Percentiles rank a stretch among this genome's conserved stretches.
phyloP scores from a whole-genome alignment of 129 eudicot genomes.

The Saussurea involucrata region DNA sequence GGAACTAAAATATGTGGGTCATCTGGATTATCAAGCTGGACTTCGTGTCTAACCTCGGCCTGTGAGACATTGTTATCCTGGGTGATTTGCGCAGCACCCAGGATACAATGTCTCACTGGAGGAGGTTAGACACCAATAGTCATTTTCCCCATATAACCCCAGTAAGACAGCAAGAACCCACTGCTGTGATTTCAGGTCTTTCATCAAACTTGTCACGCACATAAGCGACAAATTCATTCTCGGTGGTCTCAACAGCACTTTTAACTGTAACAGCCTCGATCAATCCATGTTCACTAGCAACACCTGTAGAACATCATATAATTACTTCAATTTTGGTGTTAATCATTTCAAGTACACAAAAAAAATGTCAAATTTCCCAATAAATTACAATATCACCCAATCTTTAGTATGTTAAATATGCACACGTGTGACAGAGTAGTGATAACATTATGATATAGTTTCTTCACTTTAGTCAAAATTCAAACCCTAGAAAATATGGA shows the following conservation, averaged over 20 bases:
- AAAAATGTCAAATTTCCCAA: too few relatives aligned
- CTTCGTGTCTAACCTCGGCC: slow-evolving; percentile 19
- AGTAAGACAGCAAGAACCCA: slow-evolving; percentile 35
- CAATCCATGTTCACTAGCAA: neutral
- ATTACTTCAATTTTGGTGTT: too few relatives aligned
- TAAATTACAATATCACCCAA: too few relatives aligned
- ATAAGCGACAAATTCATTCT: slow-evolving; percentile 9
- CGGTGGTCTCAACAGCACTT: slow-evolving; percentile 14
- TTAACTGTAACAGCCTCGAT: slow-evolving; percentile 1
- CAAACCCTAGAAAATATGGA: too few relatives aligned
- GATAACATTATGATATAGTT: too few relatives aligned
- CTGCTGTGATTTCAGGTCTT: neutral
- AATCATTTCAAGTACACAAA: too few relatives aligned
- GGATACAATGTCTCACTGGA: too few relatives aligned
- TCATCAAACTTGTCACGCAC: neutral
- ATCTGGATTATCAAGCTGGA: slow-evolving; percentile 11
- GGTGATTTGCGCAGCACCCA: slow-evolving; percentile 25
- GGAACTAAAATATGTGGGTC: slow-evolving; percentile 18
- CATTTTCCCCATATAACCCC: slow-evolving; percentile 22
- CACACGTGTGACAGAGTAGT: too few relatives aligned
- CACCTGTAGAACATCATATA: slow-evolving; percentile 3
- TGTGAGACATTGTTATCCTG: slow-evolving; percentile 29
- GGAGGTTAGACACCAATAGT: too few relatives aligned
- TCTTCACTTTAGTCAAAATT: too few relatives aligned
- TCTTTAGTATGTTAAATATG: too few relatives aligned